A percentile compares a stretch with the other conserved stretches of the same genome.
Conservation (phyloP, 2,329 filamentous ascomycete species). For the Colletotrichum liriopes region DNA sequence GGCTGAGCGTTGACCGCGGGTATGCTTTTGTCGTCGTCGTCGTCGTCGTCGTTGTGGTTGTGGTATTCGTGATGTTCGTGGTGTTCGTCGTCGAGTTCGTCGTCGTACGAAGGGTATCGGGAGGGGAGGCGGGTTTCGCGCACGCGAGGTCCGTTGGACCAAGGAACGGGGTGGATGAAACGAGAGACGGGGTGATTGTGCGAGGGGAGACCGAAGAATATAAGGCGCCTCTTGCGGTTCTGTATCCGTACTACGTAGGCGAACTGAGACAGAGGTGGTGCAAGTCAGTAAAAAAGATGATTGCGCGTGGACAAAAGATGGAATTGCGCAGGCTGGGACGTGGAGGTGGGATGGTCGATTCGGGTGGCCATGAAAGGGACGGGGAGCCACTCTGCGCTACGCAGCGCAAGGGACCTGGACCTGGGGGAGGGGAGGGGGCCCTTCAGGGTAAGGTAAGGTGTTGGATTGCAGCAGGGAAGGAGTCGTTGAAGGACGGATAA, state of each 20-base stretch:
- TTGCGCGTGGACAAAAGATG: slow-evolving; percentile 19
- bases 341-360: slow-evolving; percentile 18
- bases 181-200: slow-evolving; percentile 2
- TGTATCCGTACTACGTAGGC: slow-evolving; percentile 5
- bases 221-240: not conserved
- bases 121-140: slow-evolving; percentile 20
- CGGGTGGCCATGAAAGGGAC: slow-evolving; percentile 26
- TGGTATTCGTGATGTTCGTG: slow-evolving; percentile 10
- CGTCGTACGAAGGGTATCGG: slow-evolving; percentile 23
- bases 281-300: slow-evolving; percentile 25
- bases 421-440: not conserved
- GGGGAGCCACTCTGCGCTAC: slow-evolving; percentile 20
- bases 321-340: slow-evolving; percentile 37
- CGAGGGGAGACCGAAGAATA: not conserved
- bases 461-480: not conserved
- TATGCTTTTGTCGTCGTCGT: not conserved
- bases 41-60: slow-evolving; percentile 1
- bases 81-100: slow-evolving; percentile 15
- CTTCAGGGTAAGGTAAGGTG: slow-evolving; percentile 20
- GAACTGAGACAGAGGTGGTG: slow-evolving; percentile 27
- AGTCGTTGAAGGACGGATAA: slow-evolving; percentile 16
- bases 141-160: not conserved
- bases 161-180: slow-evolving; percentile 2
- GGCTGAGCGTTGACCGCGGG: slow-evolving; percentile 4
- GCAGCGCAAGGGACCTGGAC: slow-evolving; percentile 29